Evolutionary conservation across 202 grass and related monocot species (phyloP), one percentile per base, ranked within the genome.

Genomic region (Zizania palustris): DNA sequence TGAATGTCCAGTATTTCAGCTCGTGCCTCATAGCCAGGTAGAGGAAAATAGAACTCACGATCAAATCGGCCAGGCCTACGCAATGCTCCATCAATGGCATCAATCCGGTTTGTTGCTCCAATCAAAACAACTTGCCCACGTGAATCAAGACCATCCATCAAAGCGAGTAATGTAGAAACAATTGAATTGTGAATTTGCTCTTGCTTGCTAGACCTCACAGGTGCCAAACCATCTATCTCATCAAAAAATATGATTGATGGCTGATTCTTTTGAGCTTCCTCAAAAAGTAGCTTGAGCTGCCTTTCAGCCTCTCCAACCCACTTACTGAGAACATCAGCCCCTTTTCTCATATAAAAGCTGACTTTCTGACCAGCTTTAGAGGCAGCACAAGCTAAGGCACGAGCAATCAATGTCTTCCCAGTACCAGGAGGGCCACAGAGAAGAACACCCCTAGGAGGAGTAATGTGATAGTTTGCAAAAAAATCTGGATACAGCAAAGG

Each of bases 101-200:
- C 96, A 76, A 99, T 99, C 85, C 96, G 85, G 62, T 99, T 99
- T 55, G 96, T 99, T 51, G 96, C 96, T 79, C 96, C 96, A 84
- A 99, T 99, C 82, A 99, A 90, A 72, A 99, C 96, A 85, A 99
- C 96, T 86, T 99, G 92, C 43, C 96, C 96, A 73, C 96, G 89
- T 69, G 96, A 99, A 79, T 99, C 96, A 76, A 99, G 88, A 58
- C 96, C 96, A 77, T 99, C 96, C 96, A 99, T 99, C 77, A 99
- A 89, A 60, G 96, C 96, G 75, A 99, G 96, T 75, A 99, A 85
- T 72, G 96, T 99, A 10, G 96, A 99, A 62, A 99, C 96, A 72
- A 99, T 99, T 77, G 96, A 99, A 87, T 99, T 99, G 61, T 99
- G 96, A 80, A 99, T 99, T 69, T 99, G 96, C 62, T 99, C 96